Evolutionary conservation across 1,284 basidiomycete species (phyloP).

Genomic region (Ceratobasidium sp.): DNA sequence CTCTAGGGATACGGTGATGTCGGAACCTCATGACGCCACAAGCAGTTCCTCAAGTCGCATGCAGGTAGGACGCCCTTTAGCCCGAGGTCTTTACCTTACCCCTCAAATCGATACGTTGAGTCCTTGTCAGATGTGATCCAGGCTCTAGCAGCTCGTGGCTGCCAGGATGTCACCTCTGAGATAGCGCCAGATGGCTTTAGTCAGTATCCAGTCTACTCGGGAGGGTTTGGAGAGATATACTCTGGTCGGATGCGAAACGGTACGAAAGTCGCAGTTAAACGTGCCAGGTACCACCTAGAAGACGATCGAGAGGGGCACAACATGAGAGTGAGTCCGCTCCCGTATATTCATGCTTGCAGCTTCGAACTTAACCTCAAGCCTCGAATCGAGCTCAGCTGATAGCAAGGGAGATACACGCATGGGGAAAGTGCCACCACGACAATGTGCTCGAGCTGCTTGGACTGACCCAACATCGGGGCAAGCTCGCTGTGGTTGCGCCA

Average conservation of each 20-base stretch:
- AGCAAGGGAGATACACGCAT: neutral
- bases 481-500: neutral
- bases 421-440: neutral
- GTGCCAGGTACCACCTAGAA: neutral
- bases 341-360: neutral
- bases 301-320: neutral
- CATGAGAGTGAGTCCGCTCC: neutral
- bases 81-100: too few species aligned
- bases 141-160: neutral
- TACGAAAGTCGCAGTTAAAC: neutral
- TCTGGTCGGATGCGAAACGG: neutral
- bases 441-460: conserved; percentile 1
- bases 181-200: neutral
- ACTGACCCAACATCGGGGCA: neutral
- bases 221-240: conserved; percentile 23
- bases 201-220: neutral
- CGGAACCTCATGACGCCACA: too few species aligned
- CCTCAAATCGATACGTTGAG: neutral
- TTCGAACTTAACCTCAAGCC: neutral
- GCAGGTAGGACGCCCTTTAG: too few species aligned
- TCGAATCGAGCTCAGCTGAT: neutral
- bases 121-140: neutral
- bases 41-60: too few species aligned
- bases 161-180: neutral
- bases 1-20: too few species aligned